Conservation (phyloP, 441 rosid genomes). For the Gossypium davidsonii region DNA sequence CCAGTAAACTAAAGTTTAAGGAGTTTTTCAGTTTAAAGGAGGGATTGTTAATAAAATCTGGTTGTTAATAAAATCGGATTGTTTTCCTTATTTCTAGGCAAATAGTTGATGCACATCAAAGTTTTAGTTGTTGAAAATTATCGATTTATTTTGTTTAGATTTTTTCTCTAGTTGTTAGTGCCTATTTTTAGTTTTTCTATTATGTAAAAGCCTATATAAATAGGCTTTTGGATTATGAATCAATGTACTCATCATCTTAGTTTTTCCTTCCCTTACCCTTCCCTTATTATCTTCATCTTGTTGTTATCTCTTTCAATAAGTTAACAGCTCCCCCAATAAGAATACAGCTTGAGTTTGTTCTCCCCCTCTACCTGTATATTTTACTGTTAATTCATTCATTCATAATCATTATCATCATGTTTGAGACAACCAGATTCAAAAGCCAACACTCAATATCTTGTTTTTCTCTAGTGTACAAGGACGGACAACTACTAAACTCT, state of each 20-base stretch:
- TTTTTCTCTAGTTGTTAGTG: too few relatives aligned
- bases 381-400: not conserved
- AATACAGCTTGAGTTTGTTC: slow-evolving; percentile 35
- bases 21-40: not conserved
- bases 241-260: not conserved
- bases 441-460: not conserved
- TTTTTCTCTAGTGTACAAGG: not conserved
- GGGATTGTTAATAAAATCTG: not conserved
- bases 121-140: too few relatives aligned
- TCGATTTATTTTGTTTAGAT: too few relatives aligned
- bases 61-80: not conserved
- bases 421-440: not conserved
- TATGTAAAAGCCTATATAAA: not conserved
- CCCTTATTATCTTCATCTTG: too few relatives aligned
- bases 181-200: too few relatives aligned
- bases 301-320: not conserved
- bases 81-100: not conserved
- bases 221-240: too few relatives aligned
- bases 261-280: too few relatives aligned
- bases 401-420: not conserved
- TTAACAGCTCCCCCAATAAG: slow-evolving; percentile 34
- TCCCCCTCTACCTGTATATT: not conserved
- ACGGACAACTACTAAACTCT: not conserved
- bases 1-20: not conserved
- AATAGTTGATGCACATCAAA: not conserved